Conservation (phyloP, 257 asterid species). For the Scutellaria minor region DNA sequence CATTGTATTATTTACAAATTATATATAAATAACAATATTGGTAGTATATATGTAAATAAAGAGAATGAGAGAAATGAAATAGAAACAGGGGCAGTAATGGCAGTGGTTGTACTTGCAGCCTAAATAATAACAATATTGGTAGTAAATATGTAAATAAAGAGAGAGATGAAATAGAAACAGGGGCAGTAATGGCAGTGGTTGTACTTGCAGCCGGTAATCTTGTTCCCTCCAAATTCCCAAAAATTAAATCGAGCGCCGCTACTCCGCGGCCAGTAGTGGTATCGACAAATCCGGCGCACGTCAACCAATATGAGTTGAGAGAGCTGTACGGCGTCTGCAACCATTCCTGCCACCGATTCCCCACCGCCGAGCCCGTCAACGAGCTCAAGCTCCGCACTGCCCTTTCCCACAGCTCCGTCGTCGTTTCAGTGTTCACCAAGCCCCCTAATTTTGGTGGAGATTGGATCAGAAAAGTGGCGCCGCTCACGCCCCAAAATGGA, state of each 20-base stretch:
- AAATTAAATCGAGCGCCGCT: conserved; percentile 27
- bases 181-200: conserved; percentile 52
- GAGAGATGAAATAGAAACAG: too few relatives aligned
- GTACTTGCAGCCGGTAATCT: conserved; percentile 49
- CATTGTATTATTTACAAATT: too few relatives aligned
- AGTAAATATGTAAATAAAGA: too few relatives aligned
- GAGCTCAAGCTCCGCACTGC: conserved; percentile 66
- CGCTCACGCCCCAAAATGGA: conserved; percentile 74
- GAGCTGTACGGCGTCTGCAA: conserved; percentile 74
- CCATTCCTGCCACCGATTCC: conserved; percentile 91
- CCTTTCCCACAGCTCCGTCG: conserved; percentile 70
- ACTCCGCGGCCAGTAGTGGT: conserved; percentile 60
- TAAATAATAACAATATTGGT: too few relatives aligned
- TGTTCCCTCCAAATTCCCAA: conserved; percentile 60
- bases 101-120: too few relatives aligned
- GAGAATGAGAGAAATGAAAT: too few relatives aligned
- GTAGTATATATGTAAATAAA: too few relatives aligned
- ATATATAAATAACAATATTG: too few relatives aligned
- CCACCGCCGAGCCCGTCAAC: conserved; percentile 62
- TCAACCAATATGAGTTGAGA: conserved; percentile 52
- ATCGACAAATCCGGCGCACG: conserved; percentile 67
- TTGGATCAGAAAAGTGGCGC: conserved; percentile 64
- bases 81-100: too few relatives aligned
- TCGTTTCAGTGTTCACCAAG: conserved; percentile 74
- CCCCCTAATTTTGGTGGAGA: conserved; percentile 60